Percentiles rank a stretch among this genome's conserved stretches.
These are phyloP conservation scores for Hypoxylon sp. DNA, from an alignment of 2,329 filamentous ascomycete species.

Conservation along the genomic window DNA sequence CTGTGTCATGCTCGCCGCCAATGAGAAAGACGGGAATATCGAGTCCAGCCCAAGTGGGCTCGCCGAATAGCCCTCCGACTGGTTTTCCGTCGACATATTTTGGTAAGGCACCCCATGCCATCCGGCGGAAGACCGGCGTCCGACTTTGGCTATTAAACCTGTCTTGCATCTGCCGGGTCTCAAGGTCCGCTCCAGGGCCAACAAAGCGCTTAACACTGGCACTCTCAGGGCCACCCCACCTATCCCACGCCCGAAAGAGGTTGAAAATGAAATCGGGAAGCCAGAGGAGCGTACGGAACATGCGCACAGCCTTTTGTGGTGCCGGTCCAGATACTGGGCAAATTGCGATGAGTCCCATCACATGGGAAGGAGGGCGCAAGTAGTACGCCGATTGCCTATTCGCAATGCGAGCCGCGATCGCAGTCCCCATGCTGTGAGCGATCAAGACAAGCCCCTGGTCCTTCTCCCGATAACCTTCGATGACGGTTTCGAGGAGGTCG, in stretches of 20 bases:
- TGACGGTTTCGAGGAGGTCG: constrained; percentile 80
- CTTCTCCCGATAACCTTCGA: constrained; percentile 79
- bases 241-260: constrained; percentile 82
- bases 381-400: constrained; percentile 62
- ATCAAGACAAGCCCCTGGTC: constrained; percentile 84
- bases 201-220: constrained; percentile 84
- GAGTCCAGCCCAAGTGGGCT: constrained; percentile 79
- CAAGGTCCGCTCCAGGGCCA: constrained; percentile 74
- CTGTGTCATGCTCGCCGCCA: constrained; percentile 80
- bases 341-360: constrained; percentile 84
- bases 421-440: constrained; percentile 92
- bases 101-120: constrained; percentile 81
- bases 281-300: constrained; percentile 71
- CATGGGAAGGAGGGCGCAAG: constrained; percentile 70
- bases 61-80: constrained; percentile 76
- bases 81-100: constrained; percentile 62
- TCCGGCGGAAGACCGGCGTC: constrained; percentile 85
- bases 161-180: constrained; percentile 77
- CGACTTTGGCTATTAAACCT: constrained; percentile 86
- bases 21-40: constrained; percentile 83
- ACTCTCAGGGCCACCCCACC: constrained; percentile 82
- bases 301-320: constrained; percentile 64
- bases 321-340: constrained; percentile 81
- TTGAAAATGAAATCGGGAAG: constrained; percentile 82
- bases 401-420: constrained; percentile 80